Evolutionary conservation across 2,329 filamentous ascomycete species (phyloP).

Genomic region (Fusarium compactum): DNA sequence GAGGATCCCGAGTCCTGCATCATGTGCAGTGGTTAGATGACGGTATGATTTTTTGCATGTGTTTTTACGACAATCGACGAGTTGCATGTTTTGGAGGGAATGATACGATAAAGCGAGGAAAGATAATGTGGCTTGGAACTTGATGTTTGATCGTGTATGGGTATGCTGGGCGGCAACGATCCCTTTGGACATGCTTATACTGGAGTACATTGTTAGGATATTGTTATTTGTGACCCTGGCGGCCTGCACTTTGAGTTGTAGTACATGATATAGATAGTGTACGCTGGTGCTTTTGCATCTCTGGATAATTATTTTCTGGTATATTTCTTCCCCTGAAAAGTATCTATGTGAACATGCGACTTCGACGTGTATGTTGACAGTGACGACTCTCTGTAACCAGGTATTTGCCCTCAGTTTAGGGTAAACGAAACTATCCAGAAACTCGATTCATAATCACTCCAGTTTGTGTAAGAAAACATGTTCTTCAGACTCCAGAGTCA

Average conservation of each 20-base stretch:
- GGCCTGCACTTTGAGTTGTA: constrained; percentile 17
- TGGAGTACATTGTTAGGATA: constrained; percentile 40
- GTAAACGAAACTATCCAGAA: background rate
- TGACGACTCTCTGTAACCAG: background rate
- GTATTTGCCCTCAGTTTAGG: background rate
- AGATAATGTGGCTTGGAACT: constrained; percentile 41
- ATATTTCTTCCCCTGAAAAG: background rate
- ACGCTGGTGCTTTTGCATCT: constrained; percentile 27
- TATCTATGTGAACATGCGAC: background rate
- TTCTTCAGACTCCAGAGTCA: background rate
- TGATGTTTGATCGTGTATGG: constrained; percentile 33
- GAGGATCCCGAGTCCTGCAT: constrained; percentile 95
- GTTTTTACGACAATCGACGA: constrained; percentile 51
- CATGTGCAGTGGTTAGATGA: constrained; percentile 91
- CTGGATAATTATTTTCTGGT: constrained; percentile 11
- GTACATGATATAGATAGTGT: constrained; percentile 37
- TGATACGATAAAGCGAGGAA: constrained; percentile 38
- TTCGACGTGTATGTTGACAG: background rate
- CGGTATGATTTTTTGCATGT: constrained; percentile 20
- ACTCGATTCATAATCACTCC: background rate
- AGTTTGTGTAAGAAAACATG: background rate
- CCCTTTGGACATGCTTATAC: constrained; percentile 27
- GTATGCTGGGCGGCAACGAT: constrained; percentile 31
- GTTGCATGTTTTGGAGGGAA: constrained; percentile 46
- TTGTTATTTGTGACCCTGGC: constrained; percentile 13